Base-by-base conservation (phyloP, 345 rosid genomes). In the Eucalyptus tenuipes region DNA sequence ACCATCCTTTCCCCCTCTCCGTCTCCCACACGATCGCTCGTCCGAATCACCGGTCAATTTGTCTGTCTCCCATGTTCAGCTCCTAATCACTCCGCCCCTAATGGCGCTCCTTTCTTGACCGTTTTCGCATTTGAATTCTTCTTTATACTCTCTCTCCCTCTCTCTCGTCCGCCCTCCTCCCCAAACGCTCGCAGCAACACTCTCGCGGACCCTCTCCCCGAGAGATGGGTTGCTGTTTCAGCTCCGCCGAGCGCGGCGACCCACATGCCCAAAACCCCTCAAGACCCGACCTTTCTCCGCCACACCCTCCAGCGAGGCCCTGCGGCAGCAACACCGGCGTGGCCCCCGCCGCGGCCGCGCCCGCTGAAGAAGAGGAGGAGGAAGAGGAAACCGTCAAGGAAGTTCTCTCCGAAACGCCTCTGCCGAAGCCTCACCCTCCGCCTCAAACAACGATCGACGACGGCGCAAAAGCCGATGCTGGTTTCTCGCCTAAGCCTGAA, bases 141-240 rank as follows among this genome's bases (percentile, higher is more conserved):
- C 57, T 71, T 37, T 37, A 24, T 86, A 8, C 22, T 12, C 52
- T 85, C 53, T 82, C 45, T 53, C 11, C 7, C 57, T 0, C 24
- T 7, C 55, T 52, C 24, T 1, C 57, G 24, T 52, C 44, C 31
- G 2, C 68, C 71, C 22, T 52, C 89, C 47, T 22, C 45, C 50
- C 86, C 50, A 42, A 31, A 61, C 85, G 15, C 47, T 75, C 82
- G 15, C 82, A 20, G 82, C 82, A 17, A 71, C 44, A 3, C 45
- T 71, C 7, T 71, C 25, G 22, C 27, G 29, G 10, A 0, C 29
- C 84, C 84, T 7, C 17, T 20, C 47, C 47, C 45, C 47, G 27
- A 37, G 27, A 37, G 71, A 94, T 94, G 95, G 94, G 95, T 88
- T 93, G 95, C 91, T 94, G 97, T 89, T 49, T 94, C 14, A 94